Evolutionary conservation across 2,329 filamentous ascomycete genomes (phyloP).

Genomic region (Hirsutella rhossiliensis): DNA sequence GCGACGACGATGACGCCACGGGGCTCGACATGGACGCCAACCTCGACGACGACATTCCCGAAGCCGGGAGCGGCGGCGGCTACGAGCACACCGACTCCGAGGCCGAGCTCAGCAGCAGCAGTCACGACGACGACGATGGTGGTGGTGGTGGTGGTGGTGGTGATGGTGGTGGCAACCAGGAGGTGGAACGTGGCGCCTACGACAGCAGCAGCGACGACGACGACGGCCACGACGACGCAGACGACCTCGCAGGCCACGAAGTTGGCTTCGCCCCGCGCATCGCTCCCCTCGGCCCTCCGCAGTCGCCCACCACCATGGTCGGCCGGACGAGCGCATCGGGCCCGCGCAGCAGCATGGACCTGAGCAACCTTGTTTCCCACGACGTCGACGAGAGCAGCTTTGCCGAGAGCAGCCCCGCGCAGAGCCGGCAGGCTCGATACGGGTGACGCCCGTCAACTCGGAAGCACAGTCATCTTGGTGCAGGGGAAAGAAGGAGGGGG

Average conservation of each 20-base stretch:
- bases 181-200: too few species aligned
- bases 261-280: slow-evolving; percentile 29
- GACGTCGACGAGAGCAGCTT: slow-evolving; percentile 48
- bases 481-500: neutral
- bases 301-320: slow-evolving; percentile 22
- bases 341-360: slow-evolving; percentile 38
- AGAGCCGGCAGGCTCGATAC: slow-evolving; percentile 23
- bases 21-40: slow-evolving; percentile 49
- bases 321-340: slow-evolving; percentile 12
- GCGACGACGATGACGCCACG: slow-evolving; percentile 14
- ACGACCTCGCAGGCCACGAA: slow-evolving; percentile 9
- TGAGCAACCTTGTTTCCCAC: slow-evolving; percentile 41
- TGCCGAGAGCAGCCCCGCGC: slow-evolving; percentile 39
- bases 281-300: slow-evolving; percentile 19
- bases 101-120: slow-evolving; percentile 43
- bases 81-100: slow-evolving; percentile 75
- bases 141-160: neutral
- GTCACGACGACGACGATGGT: slow-evolving; percentile 24
- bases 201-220: slow-evolving; percentile 28
- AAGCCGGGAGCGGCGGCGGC: slow-evolving; percentile 47
- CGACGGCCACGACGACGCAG: slow-evolving; percentile 11
- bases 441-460: slow-evolving; percentile 3
- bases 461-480: too few species aligned
- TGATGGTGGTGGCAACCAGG: neutral
- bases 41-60: slow-evolving; percentile 59